Base-by-base conservation (phyloP, 257 asterid genomes). In the Fraxinus pennsylvanica region DNA sequence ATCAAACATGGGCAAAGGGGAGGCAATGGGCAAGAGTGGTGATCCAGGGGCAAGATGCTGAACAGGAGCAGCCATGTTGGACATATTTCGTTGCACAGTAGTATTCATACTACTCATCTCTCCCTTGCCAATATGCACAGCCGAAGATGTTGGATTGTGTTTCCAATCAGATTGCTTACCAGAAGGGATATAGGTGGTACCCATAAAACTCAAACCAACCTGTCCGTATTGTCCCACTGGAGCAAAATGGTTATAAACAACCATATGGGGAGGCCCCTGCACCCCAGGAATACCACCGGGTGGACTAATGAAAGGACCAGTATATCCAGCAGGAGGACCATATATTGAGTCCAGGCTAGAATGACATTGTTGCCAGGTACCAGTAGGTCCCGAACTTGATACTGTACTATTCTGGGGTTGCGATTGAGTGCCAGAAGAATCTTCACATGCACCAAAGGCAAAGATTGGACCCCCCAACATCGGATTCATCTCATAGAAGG, bases 191-290 rank as follows among this genome's bases (percentile, higher is more conserved):
- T 84, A 96, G 27, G 98, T 86, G 74, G 99, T 79, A 78, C 99
- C 98, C 98, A 96, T 92, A 83, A 91, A 93, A 88, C 98, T 93
- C 89, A 96, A 85, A 82, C 99, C 98, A 65, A 96, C 97, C 85
- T 90, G 99, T 39, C 99, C 98, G 69, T 88, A 96, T 78, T 92
- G 99, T 78, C 97, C 97, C 76, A 92, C 97, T 13, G 99, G 98
- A 73, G 97, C 92, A 91, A 96, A 96, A 90, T 93, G 99, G 80
- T 96, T 93, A 74, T 93, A 96, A 71, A 96, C 96, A 81, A 93
- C 99, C 97, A 96, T 92, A 78, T 94, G 98, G 0, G 98, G 97
- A 35, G 94, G 90, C 14, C 94, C 98, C 80, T 90, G 97, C 84
- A 92, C 97, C 79, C 98, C 99, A 75, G 94, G 89, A 76, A 94